A percentile compares a stretch with the other conserved stretches of the same genome.
These are phyloP conservation scores for Mucor irregularis DNA, from an alignment of 371 early-diverging fungal species.

Conservation along the genomic window DNA sequence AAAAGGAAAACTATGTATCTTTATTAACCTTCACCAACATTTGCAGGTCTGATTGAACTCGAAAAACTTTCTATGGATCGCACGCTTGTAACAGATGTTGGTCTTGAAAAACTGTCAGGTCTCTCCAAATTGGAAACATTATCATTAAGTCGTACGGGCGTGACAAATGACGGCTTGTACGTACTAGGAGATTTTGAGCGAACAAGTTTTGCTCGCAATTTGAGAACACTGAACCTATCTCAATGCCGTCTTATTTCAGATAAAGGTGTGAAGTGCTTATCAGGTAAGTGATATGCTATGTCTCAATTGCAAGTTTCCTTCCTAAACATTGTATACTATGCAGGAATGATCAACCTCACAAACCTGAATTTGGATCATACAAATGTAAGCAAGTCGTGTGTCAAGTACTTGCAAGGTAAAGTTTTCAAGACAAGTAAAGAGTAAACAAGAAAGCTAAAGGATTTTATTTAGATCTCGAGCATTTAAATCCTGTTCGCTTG, in stretches of 20 bases:
- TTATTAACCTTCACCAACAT: too few relatives aligned
- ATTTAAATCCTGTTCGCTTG: conserved; percentile 35
- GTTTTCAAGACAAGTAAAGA: too few relatives aligned
- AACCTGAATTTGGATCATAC: conserved; percentile 45
- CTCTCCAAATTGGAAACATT: conserved; percentile 30
- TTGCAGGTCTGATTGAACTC: conserved; percentile 34
- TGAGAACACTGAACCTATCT: conserved; percentile 36
- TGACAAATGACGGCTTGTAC: conserved; percentile 8
- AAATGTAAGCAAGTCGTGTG: conserved; percentile 31
- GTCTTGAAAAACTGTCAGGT: conserved; percentile 22
- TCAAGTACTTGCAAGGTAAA: conserved; percentile 36
- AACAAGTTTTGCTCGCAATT: conserved; percentile 25
- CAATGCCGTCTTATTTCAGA: conserved; percentile 30
- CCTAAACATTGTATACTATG: background rate
- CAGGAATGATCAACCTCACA: conserved; percentile 41
- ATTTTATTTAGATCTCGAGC: conserved; percentile 20
- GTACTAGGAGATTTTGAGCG: conserved; percentile 25
- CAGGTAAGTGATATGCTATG: conserved; percentile 12
- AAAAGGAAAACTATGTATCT: too few relatives aligned
- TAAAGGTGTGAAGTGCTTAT: conserved; percentile 27
- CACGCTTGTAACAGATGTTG: conserved; percentile 36
- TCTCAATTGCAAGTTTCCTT: too few relatives aligned
- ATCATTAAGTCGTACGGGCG: conserved; percentile 29
- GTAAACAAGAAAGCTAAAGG: background rate
- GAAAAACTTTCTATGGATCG: conserved; percentile 42